Evolutionary conservation across 2,329 filamentous ascomycete species (phyloP), one percentile per base, ranked within the genome.

Genomic region (Leptographium flavum): DNA sequence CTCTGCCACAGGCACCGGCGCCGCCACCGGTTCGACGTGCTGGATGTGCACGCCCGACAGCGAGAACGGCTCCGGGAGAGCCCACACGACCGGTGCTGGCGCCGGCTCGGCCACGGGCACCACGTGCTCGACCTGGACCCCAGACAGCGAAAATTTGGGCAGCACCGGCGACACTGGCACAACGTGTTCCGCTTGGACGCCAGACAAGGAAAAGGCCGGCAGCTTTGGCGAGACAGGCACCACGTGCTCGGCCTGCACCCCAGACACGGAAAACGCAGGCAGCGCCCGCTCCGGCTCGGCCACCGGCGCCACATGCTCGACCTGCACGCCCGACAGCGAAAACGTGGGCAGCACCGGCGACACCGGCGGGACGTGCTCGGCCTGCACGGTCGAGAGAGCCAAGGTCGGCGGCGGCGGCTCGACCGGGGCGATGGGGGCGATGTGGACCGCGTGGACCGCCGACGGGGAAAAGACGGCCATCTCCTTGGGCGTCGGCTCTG

Each of bases 341-440:
- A 50, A 47, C 2, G 36, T n/a, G 0, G 46, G 46, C 2, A 22
- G 43, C 21, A 43, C 43, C 33, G 47, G 49, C 42, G 22, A 7
- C 31, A 33, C 13, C 17, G 51, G 51, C 32, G 41, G 43, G 13
- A 60, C 43, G 8, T 54, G 47, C 49, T 73, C 63, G 2, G 60
- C 58, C 32, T 67, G 62, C n/a, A 75, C 65, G 1, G 50, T 53
- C 1, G 71, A 73, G 32, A 73, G 56, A 37, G 50, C 42, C 3
- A 50, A 47, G 2, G 36, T 19, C 0, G 46, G 45, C 6, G 45
- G 22, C 5, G 46, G 47, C 21, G 47, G 31, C 25, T 51, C 49
- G n/a, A 51, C 43, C 0, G 51, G 51, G 1, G 27, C 39, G 28
- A 53, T 45, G 15, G 51, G 51, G 1, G 27, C 39, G 28, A 53